Conservation (phyloP, 1,284 basidiomycete genomes). For the Inonotus obliquus region DNA sequence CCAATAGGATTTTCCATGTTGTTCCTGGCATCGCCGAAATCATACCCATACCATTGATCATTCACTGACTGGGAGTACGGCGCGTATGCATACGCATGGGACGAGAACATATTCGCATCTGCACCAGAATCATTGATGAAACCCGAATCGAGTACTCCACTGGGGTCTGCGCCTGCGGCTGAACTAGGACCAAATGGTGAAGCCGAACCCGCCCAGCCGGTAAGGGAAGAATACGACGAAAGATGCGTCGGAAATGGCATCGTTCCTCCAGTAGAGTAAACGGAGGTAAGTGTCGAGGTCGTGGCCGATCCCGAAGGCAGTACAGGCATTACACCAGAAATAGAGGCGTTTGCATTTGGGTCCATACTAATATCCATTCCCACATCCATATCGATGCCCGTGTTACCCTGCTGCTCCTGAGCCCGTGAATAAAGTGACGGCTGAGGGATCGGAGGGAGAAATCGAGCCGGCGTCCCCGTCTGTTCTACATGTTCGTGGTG, state of each 20-base stretch:
- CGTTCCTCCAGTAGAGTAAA: not conserved
- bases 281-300: not conserved
- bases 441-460: not conserved
- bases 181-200: not conserved
- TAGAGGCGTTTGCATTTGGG: not conserved
- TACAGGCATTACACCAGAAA: not conserved
- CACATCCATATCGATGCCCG: not conserved
- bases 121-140: not conserved
- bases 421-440: not conserved
- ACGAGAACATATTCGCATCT: not conserved
- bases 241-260: not conserved
- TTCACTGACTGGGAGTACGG: not conserved
- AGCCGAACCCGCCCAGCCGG: constrained; percentile 12
- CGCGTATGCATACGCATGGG: not conserved
- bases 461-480: not conserved
- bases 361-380: not conserved
- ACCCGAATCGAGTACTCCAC: not conserved
- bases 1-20: not conserved
- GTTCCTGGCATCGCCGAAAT: not conserved
- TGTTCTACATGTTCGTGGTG: not conserved
- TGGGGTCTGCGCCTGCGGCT: not conserved
- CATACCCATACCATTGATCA: not conserved
- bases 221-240: constrained; percentile 16
- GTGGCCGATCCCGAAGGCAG: not conserved
- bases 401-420: not conserved